Conservation (phyloP, 2,329 filamentous ascomycete species). For the Graphiopsis chlorocephala region DNA sequence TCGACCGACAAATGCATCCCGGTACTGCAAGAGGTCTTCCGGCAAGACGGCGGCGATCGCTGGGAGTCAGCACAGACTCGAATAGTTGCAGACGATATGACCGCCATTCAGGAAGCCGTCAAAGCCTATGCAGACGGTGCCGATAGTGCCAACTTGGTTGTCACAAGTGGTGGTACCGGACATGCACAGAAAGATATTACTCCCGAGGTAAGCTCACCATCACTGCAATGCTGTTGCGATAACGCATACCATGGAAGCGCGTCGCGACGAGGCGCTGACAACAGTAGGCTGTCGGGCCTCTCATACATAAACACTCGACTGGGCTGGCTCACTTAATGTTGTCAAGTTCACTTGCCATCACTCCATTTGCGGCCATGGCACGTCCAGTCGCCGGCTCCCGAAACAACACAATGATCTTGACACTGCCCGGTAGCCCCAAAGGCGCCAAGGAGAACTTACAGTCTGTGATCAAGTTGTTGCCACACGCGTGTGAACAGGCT, state of each 20-base stretch:
- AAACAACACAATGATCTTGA: conserved; percentile 77
- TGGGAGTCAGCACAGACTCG: conserved; percentile 69
- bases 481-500: conserved; percentile 90
- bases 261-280: background rate
- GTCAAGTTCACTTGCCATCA: conserved; percentile 75
- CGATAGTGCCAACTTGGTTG: conserved; percentile 65
- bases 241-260: background rate
- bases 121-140: conserved; percentile 68
- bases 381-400: conserved; percentile 86
- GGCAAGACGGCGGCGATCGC: conserved; percentile 60
- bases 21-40: conserved; percentile 67
- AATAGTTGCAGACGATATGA: conserved; percentile 76
- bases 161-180: conserved; percentile 90
- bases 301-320: conserved; percentile 82
- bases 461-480: conserved; percentile 81
- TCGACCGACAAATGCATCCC: conserved; percentile 72
- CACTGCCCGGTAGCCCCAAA: conserved; percentile 90
- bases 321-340: conserved; percentile 97
- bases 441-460: conserved; percentile 92
- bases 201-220: conserved; percentile 65
- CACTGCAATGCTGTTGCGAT: background rate
- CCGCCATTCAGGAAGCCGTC: conserved; percentile 72
- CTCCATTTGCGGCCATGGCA: conserved; percentile 96
- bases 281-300: conserved; percentile 66
- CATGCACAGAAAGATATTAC: conserved; percentile 84